Conservation (phyloP, 768 basidiomycete genomes). For the Psilocybe tampanensis region DNA sequence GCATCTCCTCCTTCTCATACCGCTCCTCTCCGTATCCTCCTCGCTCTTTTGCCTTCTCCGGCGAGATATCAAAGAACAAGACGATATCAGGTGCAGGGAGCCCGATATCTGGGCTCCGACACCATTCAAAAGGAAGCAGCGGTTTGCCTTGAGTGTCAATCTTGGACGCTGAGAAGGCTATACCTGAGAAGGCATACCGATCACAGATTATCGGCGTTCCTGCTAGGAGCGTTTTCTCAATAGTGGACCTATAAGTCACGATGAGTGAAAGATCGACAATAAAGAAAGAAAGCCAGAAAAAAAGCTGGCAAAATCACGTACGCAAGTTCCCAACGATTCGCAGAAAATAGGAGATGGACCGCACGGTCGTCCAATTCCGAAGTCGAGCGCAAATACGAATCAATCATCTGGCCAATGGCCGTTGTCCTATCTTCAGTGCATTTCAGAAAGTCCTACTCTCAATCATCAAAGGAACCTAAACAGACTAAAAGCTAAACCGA, state of each 20-base stretch:
- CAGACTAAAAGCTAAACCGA: background rate
- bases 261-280: background rate
- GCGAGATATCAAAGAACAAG: constrained; percentile 82
- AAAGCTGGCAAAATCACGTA: constrained; percentile 38
- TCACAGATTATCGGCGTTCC: constrained; percentile 87
- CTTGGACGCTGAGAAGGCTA: constrained; percentile 82
- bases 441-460: background rate
- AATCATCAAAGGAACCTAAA: background rate
- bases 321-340: constrained; percentile 97
- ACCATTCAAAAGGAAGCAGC: constrained; percentile 77
- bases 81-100: constrained; percentile 90
- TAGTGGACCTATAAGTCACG: constrained; percentile 47
- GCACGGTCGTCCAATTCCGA: constrained; percentile 90
- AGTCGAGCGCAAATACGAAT: constrained; percentile 83
- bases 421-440: constrained; percentile 78
- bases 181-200: constrained; percentile 95
- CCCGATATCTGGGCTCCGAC: constrained; percentile 79
- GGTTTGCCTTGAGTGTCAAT: constrained; percentile 22
- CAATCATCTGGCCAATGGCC: constrained; percentile 89
- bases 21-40: constrained; percentile 87
- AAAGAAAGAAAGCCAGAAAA: background rate
- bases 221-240: constrained; percentile 54
- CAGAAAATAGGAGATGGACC: constrained; percentile 93
- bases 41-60: constrained; percentile 65
- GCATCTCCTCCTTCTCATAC: constrained; percentile 83